Evolutionary conservation across 2,329 filamentous ascomycete species (phyloP).

Genomic region (Pseudogymnoascus sp.): DNA sequence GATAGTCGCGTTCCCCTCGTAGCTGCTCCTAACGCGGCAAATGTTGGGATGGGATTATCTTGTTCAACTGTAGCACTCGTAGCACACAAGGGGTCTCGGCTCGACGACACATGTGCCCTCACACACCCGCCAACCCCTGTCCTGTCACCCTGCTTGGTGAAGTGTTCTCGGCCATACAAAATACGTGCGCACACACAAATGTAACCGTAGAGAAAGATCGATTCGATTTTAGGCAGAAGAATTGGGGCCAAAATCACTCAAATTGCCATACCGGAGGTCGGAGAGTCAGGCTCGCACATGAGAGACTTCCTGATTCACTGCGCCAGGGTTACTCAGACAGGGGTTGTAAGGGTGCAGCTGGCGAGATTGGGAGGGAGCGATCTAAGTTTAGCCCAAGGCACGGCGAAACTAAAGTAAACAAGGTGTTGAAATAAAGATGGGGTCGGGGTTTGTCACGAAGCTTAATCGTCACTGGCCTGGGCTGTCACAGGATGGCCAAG

Average conservation of each 20-base stretch:
- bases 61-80: not conserved
- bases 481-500: not conserved
- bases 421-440: conserved; percentile 6
- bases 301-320: not conserved
- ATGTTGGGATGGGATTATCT: not conserved
- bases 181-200: not conserved
- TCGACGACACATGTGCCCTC: not conserved
- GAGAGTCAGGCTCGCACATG: not conserved
- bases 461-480: conserved; percentile 1
- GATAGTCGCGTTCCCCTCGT: not conserved
- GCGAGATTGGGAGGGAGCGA: not conserved
- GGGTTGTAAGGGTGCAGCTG: not conserved
- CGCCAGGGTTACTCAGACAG: not conserved
- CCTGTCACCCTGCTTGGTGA: not conserved
- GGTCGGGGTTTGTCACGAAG: not conserved
- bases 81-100: not conserved
- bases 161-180: not conserved
- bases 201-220: not conserved
- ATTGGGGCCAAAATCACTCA: not conserved
- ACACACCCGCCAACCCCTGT: not conserved
- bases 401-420: not conserved
- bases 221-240: not conserved
- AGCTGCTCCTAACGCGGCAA: not conserved
- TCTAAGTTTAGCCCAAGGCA: conserved; percentile 5
- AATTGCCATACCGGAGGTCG: not conserved